A percentile compares a stretch with the other conserved stretches of the same genome.
phyloP scores from a whole-genome alignment of 352 stramenopile genomes.

The Phytophthora cactorum region DNA sequence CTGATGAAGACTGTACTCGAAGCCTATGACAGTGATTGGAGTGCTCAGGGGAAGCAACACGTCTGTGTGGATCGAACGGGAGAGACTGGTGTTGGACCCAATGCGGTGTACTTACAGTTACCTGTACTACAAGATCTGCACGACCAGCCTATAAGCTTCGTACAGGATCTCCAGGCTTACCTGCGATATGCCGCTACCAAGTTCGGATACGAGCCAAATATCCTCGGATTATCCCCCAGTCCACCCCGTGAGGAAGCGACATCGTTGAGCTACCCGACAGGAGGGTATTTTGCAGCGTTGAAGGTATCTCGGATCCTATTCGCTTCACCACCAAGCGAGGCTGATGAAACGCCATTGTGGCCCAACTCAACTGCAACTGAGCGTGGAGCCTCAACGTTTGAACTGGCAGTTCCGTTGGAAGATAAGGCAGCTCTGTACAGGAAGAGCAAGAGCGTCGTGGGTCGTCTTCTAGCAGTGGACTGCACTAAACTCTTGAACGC shows the following conservation, averaged over 20 bases:
- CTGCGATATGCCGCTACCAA: conserved; percentile 60
- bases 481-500: conserved; percentile 34
- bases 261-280: conserved; percentile 24
- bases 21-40: conserved; percentile 30
- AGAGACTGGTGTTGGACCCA: conserved; percentile 28
- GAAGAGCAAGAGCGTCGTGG: conserved; percentile 44
- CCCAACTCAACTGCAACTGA: conserved; percentile 24
- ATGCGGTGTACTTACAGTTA: conserved; percentile 44
- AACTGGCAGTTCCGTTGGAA: conserved; percentile 24
- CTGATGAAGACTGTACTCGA: conserved; percentile 30
- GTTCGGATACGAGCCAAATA: conserved; percentile 54
- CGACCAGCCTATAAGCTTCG: conserved; percentile 29
- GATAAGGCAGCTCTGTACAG: conserved; percentile 36
- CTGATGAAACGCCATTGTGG: conserved; percentile 20
- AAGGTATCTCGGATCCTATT: conserved; percentile 38
- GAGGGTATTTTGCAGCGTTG: conserved; percentile 29
- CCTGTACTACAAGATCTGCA: conserved; percentile 36
- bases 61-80: conserved; percentile 24
- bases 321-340: conserved; percentile 18
- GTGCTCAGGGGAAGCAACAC: conserved; percentile 30
- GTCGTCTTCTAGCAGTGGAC: conserved; percentile 52
- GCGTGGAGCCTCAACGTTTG: conserved; percentile 28
- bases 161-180: conserved; percentile 55
- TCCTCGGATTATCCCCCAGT: conserved; percentile 30
- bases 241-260: conserved; percentile 10